Evolutionary conservation across 805 yeast species (phyloP).

Genomic region (Saccharomycopsis capsularis): DNA sequence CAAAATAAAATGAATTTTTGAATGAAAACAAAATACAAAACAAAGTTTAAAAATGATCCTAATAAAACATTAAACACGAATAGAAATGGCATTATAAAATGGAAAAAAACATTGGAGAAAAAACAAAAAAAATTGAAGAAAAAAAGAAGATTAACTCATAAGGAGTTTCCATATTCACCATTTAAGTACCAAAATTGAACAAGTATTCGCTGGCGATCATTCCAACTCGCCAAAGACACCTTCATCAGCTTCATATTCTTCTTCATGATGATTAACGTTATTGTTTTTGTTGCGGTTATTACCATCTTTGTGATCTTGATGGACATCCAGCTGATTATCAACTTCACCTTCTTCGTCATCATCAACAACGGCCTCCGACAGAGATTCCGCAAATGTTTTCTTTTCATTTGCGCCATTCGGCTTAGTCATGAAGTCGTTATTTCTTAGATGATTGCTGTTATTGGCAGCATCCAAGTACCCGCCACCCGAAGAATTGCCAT

Average conservation of each 20-base stretch:
- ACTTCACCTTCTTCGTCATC: constrained; percentile 3
- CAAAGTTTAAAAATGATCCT: no score
- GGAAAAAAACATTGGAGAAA: no score
- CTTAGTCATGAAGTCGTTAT: neutral
- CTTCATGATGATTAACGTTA: neutral
- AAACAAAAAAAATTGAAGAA: no score
- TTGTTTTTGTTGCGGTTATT: neutral
- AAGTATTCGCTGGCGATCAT: no score
- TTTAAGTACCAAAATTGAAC: no score
- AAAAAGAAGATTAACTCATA: no score
- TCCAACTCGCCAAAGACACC: constrained; percentile 13
- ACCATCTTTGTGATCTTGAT: neutral
- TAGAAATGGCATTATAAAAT: no score
- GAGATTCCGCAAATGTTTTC: neutral
- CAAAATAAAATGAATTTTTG: no score
- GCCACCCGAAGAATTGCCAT: neutral
- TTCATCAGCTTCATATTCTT: constrained; percentile 12
- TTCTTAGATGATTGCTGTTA: neutral
- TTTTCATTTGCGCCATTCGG: neutral
- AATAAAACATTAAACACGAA: no score
- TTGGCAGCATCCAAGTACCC: constrained; percentile 9
- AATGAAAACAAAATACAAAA: no score
- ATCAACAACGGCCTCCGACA: constrained; percentile 3
- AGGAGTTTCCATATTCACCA: no score
- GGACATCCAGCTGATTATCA: neutral